Conservation (phyloP, 2,329 filamentous ascomycete species). For the Pochonia chlamydosporia region DNA sequence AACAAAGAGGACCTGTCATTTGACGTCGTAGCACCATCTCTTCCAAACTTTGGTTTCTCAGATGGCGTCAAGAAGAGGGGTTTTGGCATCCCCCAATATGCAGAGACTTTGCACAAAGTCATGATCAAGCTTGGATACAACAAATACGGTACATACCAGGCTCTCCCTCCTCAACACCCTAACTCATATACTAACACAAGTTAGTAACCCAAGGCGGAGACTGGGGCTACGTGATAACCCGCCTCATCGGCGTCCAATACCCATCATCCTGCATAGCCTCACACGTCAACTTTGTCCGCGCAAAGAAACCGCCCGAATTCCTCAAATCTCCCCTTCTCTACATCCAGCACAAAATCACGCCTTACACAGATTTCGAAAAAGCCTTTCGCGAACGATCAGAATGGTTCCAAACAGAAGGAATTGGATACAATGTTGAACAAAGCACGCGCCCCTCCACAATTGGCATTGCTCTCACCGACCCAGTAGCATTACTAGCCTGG, state of each 20-base stretch:
- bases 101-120: constrained; percentile 58
- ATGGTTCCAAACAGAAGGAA: constrained; percentile 54
- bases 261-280: constrained; percentile 45
- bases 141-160: constrained; percentile 20
- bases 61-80: constrained; percentile 22
- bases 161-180: background rate
- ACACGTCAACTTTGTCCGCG: constrained; percentile 51
- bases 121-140: constrained; percentile 61
- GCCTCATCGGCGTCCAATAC: constrained; percentile 54
- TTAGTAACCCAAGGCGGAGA: constrained; percentile 59
- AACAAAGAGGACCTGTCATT: constrained; percentile 35
- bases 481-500: constrained; percentile 68
- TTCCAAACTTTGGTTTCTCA: constrained; percentile 46
- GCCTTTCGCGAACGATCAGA: constrained; percentile 42
- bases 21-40: constrained; percentile 51
- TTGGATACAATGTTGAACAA: constrained; percentile 23
- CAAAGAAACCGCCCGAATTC: constrained; percentile 41
- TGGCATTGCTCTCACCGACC: constrained; percentile 64
- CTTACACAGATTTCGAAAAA: constrained; percentile 32
- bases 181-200: constrained; percentile 39
- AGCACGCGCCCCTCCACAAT: constrained; percentile 70
- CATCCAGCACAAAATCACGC: constrained; percentile 45
- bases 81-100: constrained; percentile 27
- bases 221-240: constrained; percentile 63
- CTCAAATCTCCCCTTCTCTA: constrained; percentile 50